phyloP scores from a whole-genome alignment of 2,329 filamentous ascomycete species.

The Sclerotinia minor region DNA sequence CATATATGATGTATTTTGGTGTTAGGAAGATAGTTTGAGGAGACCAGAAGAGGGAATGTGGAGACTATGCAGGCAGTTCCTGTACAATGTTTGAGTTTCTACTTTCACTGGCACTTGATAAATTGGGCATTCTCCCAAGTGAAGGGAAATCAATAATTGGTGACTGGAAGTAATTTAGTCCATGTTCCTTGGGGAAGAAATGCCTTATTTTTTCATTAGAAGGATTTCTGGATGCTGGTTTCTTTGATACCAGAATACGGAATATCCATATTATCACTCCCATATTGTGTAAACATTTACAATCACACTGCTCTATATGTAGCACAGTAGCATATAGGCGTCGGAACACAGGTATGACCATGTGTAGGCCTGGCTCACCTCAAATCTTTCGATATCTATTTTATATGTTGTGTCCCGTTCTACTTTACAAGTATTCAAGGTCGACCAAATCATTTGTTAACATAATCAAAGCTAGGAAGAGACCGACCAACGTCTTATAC shows the following conservation, averaged over 20 bases:
- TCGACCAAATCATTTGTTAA: not conserved
- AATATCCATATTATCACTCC: too few species aligned
- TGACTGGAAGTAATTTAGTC: not conserved
- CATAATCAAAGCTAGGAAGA: conserved; percentile 27
- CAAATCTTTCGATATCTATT: not conserved
- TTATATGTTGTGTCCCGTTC: not conserved
- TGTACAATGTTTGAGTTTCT: not conserved
- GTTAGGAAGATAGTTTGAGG: not conserved
- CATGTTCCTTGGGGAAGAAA: not conserved
- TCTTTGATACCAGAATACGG: too few species aligned
- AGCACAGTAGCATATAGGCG: too few species aligned
- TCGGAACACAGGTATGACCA: not conserved
- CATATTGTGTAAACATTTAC: too few species aligned
- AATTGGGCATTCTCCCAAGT: not conserved
- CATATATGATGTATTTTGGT: too few species aligned
- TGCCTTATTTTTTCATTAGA: too few species aligned
- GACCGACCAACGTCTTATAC: conserved; percentile 27
- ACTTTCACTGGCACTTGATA: not conserved
- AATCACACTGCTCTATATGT: too few species aligned
- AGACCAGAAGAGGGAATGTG: not conserved
- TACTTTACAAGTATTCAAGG: not conserved
- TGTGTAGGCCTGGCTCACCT: not conserved
- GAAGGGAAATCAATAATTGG: not conserved
- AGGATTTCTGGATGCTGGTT: too few species aligned
- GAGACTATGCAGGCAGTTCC: not conserved